Evolutionary conservation across 1,139 yeast genomes (phyloP).

Genomic region (Pichia terricola): DNA sequence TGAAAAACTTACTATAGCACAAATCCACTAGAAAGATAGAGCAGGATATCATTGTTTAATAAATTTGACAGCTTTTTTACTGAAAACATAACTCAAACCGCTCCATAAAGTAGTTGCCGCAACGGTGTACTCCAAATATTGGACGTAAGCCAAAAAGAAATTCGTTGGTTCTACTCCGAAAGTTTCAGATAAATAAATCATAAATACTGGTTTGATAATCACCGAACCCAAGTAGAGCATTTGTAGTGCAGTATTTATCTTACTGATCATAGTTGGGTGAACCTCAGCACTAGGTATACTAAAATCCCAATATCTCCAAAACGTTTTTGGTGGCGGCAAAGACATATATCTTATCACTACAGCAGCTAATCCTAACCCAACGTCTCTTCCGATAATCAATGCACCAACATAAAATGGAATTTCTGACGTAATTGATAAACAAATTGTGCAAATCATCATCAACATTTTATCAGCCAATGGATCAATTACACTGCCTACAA

Average conservation of each 20-base stretch:
- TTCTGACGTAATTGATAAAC: conserved; percentile 60
- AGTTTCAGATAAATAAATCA: conserved; percentile 21
- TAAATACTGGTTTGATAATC: conserved; percentile 56
- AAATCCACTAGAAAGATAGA: no score
- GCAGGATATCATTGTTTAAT: conserved; percentile 3
- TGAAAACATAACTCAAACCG: conserved; percentile 67
- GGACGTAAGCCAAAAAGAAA: conserved; percentile 19
- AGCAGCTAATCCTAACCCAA: conserved; percentile 67
- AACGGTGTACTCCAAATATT: conserved; percentile 48
- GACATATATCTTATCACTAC: conserved; percentile 64
- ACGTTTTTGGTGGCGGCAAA: conserved; percentile 67
- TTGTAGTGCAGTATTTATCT: conserved; percentile 82
- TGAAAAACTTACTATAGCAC: no score
- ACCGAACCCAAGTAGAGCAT: conserved; percentile 81
- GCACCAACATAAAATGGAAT: conserved; percentile 63
- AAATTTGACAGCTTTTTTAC: conserved; percentile 53
- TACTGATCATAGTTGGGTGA: conserved; percentile 80
- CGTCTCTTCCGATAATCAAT: conserved; percentile 78
- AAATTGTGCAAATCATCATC: conserved; percentile 77
- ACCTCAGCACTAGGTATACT: conserved; percentile 80
- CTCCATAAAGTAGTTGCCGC: conserved; percentile 71
- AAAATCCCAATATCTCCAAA: conserved; percentile 65
- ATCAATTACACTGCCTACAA: conserved; percentile 84
- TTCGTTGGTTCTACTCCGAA: conserved; percentile 17
- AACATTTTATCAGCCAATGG: conserved; percentile 92